Evolutionary conservation across 148 eudicot species (phyloP).

Genomic region (Rhododendron molle): DNA sequence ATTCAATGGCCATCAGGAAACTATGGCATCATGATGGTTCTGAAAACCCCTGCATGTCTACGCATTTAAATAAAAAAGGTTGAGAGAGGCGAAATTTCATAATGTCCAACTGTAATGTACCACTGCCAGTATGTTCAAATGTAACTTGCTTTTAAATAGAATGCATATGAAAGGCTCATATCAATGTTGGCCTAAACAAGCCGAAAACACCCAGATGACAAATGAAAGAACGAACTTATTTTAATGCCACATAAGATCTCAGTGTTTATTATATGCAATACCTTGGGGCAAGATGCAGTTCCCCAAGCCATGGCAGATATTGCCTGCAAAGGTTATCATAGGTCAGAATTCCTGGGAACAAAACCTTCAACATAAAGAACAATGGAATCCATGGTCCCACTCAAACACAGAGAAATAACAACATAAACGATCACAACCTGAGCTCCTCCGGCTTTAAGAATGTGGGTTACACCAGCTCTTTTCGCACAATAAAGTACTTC

Average conservation of each 20-base stretch:
- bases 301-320: conserved; percentile 99
- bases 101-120: not conserved
- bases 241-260: not conserved
- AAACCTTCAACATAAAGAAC: not conserved
- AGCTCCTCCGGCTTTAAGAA: conserved; percentile 99
- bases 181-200: not conserved
- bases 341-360: conserved; percentile 1
- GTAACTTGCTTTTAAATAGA: not conserved
- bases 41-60: not conserved
- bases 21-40: not conserved
- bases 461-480: conserved; percentile 98
- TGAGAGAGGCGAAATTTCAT: not conserved
- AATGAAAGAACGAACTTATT: not conserved
- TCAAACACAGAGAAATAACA: not conserved
- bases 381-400: not conserved
- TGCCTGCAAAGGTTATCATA: conserved; percentile 49
- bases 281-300: conserved; percentile 98
- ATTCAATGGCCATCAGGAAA: not conserved
- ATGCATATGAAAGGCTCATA: not conserved
- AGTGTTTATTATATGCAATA: conserved; percentile 16
- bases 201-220: not conserved
- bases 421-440: conserved; percentile 47
- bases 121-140: not conserved
- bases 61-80: not conserved
- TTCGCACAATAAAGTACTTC: conserved; percentile 98